Conservation (phyloP, 1,139 yeast species). For the Candida smagusa region DNA sequence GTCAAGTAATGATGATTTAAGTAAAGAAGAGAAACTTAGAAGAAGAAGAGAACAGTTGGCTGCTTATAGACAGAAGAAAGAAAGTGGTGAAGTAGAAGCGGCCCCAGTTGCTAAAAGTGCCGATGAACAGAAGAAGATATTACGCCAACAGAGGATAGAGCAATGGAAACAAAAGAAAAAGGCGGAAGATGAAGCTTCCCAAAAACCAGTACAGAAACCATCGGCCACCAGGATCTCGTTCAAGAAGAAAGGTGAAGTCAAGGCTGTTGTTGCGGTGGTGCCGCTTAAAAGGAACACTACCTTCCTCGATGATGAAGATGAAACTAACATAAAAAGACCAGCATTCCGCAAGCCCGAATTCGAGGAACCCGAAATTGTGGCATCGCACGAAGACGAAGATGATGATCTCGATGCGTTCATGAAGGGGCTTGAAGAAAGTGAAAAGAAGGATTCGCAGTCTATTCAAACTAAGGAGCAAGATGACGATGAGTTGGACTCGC, state of each 20-base stretch:
- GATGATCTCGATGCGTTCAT: background rate
- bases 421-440: background rate
- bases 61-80: conserved; percentile 41
- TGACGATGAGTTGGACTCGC: conserved; percentile 10
- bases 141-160: conserved; percentile 32
- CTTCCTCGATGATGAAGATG: conserved; percentile 21
- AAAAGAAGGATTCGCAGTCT: too few species aligned
- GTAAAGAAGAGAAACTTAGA: conserved; percentile 34
- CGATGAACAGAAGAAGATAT: conserved; percentile 15
- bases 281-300: conserved; percentile 5
- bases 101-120: conserved; percentile 2
- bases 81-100: conserved; percentile 15
- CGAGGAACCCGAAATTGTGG: background rate
- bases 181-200: conserved; percentile 9
- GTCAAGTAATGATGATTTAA: conserved; percentile 13
- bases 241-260: conserved; percentile 5
- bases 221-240: conserved; percentile 4
- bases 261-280: background rate
- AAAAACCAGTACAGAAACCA: background rate
- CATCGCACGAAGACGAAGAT: conserved; percentile 1
- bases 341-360: conserved; percentile 25
- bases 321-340: conserved; percentile 13
- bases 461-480: background rate
- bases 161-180: conserved; percentile 38
- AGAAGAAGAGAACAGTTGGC: conserved; percentile 38